Evolutionary conservation across 1,284 basidiomycete species (phyloP), one percentile per base, ranked within the genome.

Genomic region (Irpex rosettiformis): DNA sequence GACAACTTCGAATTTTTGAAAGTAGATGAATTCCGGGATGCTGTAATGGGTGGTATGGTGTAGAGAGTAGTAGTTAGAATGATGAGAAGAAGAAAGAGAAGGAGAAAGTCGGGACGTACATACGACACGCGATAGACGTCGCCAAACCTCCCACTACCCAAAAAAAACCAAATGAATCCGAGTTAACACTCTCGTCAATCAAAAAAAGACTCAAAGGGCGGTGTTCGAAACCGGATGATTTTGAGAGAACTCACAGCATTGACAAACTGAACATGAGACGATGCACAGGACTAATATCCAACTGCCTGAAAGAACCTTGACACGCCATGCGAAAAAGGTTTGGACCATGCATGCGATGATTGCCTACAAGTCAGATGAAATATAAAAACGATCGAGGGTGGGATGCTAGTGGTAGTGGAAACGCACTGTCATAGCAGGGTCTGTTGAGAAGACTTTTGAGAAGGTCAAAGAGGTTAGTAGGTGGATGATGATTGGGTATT

Each of bases 281-380:
- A 57, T 55, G 21, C 43, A 13, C n/a, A 11, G 49, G 51, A 57
- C 37, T 18, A 60, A 10, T n/a, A n/a, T 24, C 28, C 33, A 18
- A 27, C 56, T 60, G 13, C 28, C 48, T 6, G 58, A 52, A n/a
- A 60, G 55, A 27, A 57, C 52, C 49, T 40, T 53, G 24, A 60
- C 33, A 11, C 58, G 47, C 55, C 58, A 54, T 7, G 58, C 58
- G 43, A 57, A 60, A 37, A 60, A 60, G 11, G 53, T 11, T 27
- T 60, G 58, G 10, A 60, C 58, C 49, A 55, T 57, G 7, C 27
- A 33, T 3, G 58, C 55, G 42, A 60, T 54, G n/a, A 60, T 52
- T 18, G 55, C 58, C 58, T 60, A 21, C 25, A 42, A 5, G 27
- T 10, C n/a, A 5, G 40, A 22, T 21, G 37, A 25, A 11, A 22